Evolutionary conservation across 768 basidiomycete species (phyloP).

Genomic region (Hemileccinum rubropunctum): DNA sequence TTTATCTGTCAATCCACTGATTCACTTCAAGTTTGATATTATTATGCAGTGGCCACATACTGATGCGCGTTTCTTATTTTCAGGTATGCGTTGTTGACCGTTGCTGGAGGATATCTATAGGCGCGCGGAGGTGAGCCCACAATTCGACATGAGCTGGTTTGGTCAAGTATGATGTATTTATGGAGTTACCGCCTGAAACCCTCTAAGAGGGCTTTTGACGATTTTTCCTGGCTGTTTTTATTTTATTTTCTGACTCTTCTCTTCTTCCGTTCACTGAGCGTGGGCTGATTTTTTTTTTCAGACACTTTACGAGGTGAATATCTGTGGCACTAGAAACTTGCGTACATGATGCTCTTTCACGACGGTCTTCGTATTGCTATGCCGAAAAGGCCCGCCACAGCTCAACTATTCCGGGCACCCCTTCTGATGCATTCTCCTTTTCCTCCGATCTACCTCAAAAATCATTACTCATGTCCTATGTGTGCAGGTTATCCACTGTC

Average conservation of each 20-base stretch:
- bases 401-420: constrained; percentile 80
- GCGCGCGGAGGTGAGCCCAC: constrained; percentile 3
- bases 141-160: background rate
- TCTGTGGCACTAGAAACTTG: background rate
- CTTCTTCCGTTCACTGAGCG: background rate
- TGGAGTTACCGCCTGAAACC: constrained; percentile 87
- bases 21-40: constrained; percentile 7
- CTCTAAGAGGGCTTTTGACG: constrained; percentile 51
- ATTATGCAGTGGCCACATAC: background rate
- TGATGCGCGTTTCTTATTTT: constrained; percentile 1
- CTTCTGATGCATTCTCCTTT: constrained; percentile 45
- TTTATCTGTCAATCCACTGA: constrained; percentile 68
- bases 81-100: background rate
- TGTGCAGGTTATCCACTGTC: background rate
- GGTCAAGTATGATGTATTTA: constrained; percentile 28
- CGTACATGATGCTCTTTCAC: constrained; percentile 41
- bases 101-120: background rate
- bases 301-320: constrained; percentile 10
- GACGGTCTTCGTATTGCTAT: constrained; percentile 88
- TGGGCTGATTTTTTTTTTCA: constrained; percentile 1
- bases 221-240: constrained; percentile 80
- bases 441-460: background rate
- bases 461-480: background rate
- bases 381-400: constrained; percentile 95
- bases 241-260: constrained; percentile 49